Evolutionary conservation across 1,139 yeast species (phyloP).

Genomic region (Ogataea hybrid): DNA sequence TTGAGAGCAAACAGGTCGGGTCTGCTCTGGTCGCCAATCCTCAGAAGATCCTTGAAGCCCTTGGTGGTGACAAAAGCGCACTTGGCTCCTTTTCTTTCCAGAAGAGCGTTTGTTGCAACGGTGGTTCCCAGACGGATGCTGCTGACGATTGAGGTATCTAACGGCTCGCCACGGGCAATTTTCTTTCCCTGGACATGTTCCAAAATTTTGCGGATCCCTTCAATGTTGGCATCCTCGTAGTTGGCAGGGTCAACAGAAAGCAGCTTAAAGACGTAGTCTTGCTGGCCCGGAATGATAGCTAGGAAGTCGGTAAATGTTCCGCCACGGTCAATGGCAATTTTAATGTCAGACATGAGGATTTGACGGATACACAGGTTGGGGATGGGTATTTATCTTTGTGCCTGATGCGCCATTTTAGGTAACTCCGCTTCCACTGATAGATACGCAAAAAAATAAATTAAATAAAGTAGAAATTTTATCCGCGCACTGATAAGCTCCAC

Average conservation of each 20-base stretch:
- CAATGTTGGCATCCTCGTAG: slow-evolving; percentile 86
- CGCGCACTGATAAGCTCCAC: background rate
- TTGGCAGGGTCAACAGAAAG: slow-evolving; percentile 85
- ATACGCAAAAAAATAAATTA: background rate
- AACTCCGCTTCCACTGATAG: background rate
- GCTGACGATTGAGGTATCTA: slow-evolving; percentile 45
- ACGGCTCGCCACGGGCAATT: slow-evolving; percentile 48
- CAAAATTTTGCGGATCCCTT: slow-evolving; percentile 78
- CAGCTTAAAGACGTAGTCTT: slow-evolving; percentile 57
- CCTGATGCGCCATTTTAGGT: background rate
- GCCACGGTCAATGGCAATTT: slow-evolving; percentile 42
- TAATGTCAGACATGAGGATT: slow-evolving; percentile 8
- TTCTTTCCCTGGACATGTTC: slow-evolving; percentile 50
- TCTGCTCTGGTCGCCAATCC: slow-evolving; percentile 71
- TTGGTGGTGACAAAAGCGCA: slow-evolving; percentile 62
- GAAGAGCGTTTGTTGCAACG: slow-evolving; percentile 69
- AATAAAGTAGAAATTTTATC: background rate
- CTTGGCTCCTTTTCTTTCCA: slow-evolving; percentile 64
- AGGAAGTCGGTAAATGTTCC: slow-evolving; percentile 79
- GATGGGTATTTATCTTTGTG: too few relatives aligned
- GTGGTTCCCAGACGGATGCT: slow-evolving; percentile 78
- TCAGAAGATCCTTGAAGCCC: slow-evolving; percentile 61
- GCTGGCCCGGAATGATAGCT: slow-evolving; percentile 16
- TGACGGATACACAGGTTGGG: background rate
- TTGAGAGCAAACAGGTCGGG: slow-evolving; percentile 66